These are phyloP conservation scores for Tuber indicum DNA, from an alignment of 495 filamentous ascomycete genomes.

Conservation along the genomic window DNA sequence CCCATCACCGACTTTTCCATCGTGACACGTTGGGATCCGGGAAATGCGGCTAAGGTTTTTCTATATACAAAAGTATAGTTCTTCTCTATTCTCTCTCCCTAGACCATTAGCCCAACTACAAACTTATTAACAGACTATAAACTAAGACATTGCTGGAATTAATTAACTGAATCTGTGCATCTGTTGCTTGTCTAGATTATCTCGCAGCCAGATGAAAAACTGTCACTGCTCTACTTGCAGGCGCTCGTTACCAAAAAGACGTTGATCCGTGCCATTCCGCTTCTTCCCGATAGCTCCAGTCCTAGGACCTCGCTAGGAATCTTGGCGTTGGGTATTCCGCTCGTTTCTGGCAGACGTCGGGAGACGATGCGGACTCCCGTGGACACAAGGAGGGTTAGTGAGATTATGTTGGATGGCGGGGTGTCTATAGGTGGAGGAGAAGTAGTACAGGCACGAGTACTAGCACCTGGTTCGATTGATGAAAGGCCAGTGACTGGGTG, in stretches of 20 bases:
- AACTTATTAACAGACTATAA: background rate
- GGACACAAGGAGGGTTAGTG: constrained; percentile 17
- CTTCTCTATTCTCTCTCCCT: background rate
- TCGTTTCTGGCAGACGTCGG: constrained; percentile 21
- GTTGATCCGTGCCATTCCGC: constrained; percentile 35
- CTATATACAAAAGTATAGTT: constrained; percentile 39
- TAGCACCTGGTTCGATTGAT: background rate
- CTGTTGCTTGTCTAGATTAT: constrained; percentile 22
- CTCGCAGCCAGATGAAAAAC: constrained; percentile 32
- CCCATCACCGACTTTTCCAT: constrained; percentile 35
- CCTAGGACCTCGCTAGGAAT: constrained; percentile 34
- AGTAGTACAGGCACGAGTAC: background rate
- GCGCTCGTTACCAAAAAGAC: constrained; percentile 33
- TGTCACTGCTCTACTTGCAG: constrained; percentile 35
- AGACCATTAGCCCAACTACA: background rate
- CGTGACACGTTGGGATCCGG: constrained; percentile 34
- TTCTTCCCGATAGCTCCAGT: constrained; percentile 37
- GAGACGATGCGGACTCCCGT: constrained; percentile 9
- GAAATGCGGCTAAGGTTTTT: constrained; percentile 33
- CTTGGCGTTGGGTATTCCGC: constrained; percentile 27
- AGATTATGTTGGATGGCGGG: constrained; percentile 21
- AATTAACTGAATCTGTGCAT: background rate
- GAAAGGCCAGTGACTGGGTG: background rate
- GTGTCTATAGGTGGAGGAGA: too few relatives aligned
- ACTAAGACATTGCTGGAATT: background rate